Evolutionary conservation across 106 monocot genomes (phyloP).

Genomic region (Agapanthus africanus): DNA sequence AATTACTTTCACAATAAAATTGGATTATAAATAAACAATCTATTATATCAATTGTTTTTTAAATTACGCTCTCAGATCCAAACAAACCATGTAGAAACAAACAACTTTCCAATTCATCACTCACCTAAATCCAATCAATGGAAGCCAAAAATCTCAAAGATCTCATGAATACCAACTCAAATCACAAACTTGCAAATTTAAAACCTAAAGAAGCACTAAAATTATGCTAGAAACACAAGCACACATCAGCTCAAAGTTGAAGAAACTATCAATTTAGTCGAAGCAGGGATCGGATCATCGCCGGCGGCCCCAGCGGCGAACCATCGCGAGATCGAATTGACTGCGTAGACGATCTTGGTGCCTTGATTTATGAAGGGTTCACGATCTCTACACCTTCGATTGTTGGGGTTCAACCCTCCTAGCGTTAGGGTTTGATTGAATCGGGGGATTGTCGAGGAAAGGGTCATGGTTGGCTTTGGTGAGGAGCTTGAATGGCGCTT

Average conservation of each 20-base stretch:
- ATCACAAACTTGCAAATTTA: too few relatives aligned
- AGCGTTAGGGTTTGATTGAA: slow-evolving; percentile 12
- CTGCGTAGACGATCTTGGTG: slow-evolving; percentile 21
- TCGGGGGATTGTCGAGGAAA: slow-evolving; percentile 7
- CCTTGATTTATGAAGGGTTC: not conserved
- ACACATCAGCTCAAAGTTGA: too few relatives aligned
- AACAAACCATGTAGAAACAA: too few relatives aligned
- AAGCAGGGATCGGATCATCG: slow-evolving; percentile 4
- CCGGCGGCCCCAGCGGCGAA: not conserved
- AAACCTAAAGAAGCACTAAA: not conserved
- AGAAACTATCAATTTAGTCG: slow-evolving; percentile 9
- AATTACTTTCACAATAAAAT: too few relatives aligned
- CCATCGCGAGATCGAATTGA: slow-evolving; percentile 21
- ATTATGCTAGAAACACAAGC: too few relatives aligned
- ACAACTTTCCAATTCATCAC: too few relatives aligned
- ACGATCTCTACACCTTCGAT: slow-evolving; percentile 1
- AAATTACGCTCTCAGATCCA: too few relatives aligned
- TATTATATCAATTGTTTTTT: too few relatives aligned
- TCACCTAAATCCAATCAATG: too few relatives aligned
- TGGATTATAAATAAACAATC: too few relatives aligned
- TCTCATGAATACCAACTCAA: too few relatives aligned
- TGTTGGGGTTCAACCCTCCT: not conserved
- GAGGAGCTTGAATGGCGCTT: slow-evolving; percentile 26
- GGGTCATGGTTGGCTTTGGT: slow-evolving; percentile 6
- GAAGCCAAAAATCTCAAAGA: too few relatives aligned